Base-by-base conservation (phyloP, 2,329 filamentous ascomycete species). In the Epichloe sp. region DNA sequence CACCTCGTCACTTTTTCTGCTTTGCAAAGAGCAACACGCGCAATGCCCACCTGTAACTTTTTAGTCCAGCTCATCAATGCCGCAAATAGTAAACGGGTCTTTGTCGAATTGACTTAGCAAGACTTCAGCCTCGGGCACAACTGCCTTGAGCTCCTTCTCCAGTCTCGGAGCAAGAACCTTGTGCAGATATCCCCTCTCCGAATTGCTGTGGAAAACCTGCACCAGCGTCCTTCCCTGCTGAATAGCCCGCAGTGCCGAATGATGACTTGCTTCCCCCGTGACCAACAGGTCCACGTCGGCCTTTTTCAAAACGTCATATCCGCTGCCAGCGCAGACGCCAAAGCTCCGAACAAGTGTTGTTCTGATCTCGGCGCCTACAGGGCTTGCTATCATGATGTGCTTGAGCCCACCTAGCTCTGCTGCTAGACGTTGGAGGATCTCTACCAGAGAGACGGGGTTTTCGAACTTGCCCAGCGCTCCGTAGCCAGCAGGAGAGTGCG, bases 261-360 rank as follows among this genome's bases (percentile, higher is more conserved):
- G 93, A 64, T 98, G 93, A 60, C 81, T 86, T 74, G 97, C 79
- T 71, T 98, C 93, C 2, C 93, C 93, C 0, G 88, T 97, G 59
- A 98, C 86, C 4, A 94, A 69, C 40, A 97, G 67, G 61, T 96
- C 88, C 0, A 89, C 88, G 42, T 79, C 72, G 3, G 82, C 72
- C 41, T 77, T 76, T 55, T 81, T 80, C 53, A 96, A 78, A 19
- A 97, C 76, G 40, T 83, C 80, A 2, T 83, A 85, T 0, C 93
- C 93, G 6, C 86, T 93, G 2, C 93, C 93, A 0, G 93, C 91
- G 60, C 91, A 97, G 38, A 96, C 86, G 5, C 85, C 90, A 10
- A 95, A 82, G 45, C 79, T 85, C 15, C 71, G 70, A 51, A 95
- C 82, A 35, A 64, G 70, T 43, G 63, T 58, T 21, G 58, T 57